Evolutionary conservation across 208 protist genomes (phyloP).

Genomic region (Tritrichomonas foetus): DNA sequence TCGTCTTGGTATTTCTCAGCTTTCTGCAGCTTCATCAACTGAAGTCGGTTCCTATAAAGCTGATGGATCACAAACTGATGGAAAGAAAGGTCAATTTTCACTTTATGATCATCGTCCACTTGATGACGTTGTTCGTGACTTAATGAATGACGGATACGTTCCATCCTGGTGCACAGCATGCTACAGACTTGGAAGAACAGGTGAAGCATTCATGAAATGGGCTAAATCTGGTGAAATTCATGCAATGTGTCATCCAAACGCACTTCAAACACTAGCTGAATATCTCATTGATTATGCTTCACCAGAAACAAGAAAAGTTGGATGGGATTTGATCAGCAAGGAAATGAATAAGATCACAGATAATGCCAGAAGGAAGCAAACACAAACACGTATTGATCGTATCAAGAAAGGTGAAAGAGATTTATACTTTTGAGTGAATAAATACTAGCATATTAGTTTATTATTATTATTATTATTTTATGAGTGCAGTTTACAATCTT

Average conservation of each 20-base stretch:
- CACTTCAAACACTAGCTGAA: constrained; percentile 51
- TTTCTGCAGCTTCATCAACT: constrained; percentile 56
- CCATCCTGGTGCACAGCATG: constrained; percentile 58
- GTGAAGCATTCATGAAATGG: constrained; percentile 58
- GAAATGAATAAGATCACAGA: constrained; percentile 9
- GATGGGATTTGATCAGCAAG: neutral
- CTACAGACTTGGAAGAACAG: constrained; percentile 56
- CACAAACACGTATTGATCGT: neutral
- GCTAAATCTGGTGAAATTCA: constrained; percentile 56
- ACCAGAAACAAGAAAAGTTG: neutral
- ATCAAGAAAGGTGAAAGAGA: neutral
- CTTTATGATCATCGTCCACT: constrained; percentile 51
- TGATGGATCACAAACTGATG: constrained; percentile 20
- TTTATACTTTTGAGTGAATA: constrained; percentile 4
- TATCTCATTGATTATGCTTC: constrained; percentile 42
- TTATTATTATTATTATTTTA: too few relatives aligned
- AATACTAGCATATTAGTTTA: too few relatives aligned
- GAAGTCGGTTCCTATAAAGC: constrained; percentile 56
- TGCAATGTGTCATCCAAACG: constrained; percentile 58
- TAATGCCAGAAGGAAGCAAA: neutral
- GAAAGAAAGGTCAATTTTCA: constrained; percentile 52
- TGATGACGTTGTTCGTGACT: constrained; percentile 52
- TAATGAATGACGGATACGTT: constrained; percentile 55
- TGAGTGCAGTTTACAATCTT: too few relatives aligned
- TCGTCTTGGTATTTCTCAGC: constrained; percentile 57